Base-by-base conservation (phyloP, 139 green algal species). In the Tetradesmus obliquus region DNA sequence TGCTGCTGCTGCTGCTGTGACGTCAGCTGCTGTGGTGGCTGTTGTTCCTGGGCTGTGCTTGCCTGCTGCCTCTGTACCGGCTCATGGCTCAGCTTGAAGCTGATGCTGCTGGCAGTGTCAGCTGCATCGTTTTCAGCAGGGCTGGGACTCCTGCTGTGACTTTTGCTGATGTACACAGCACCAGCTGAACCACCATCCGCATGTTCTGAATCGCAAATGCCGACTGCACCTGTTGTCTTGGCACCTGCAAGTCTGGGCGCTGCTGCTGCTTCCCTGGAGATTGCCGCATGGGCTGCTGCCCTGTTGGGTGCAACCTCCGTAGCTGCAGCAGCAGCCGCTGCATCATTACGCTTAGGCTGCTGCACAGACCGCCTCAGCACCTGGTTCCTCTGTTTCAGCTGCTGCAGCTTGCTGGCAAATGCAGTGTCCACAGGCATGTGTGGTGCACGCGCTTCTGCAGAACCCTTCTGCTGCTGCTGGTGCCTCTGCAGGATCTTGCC, bases 31-130 rank as follows among this genome's bases (percentile, higher is more conserved):
- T 51, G 81, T 62, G 69, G 81, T 53, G 55, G 79, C 32, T 57
- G 79, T 55, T 2, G 1, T 17, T 69, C 54, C 81, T 53, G 17
- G 13, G 53, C 54, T 69, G 9, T 12, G 60, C 60, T 19, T 4
- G 60, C 2, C 15, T 20, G 12, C 10, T 71, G 5, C 8, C 60
- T 3, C 60, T 15, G 60, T 13, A 22, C 6, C 60, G 8, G 15
- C 10, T 71, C 19, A 13, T 71, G 13, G 55, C 55, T 55, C 54
- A 74, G 3, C n/a, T 32, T 84, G 79, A 74, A 76, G 57, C 83
- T 57, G 7, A 88, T 88, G 55, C 55, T 88, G 57, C 82, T 76
- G 13, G 55, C 55, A 55, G 83, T 74, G 0, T 88, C 83, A 74
- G 55, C 15, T 17, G 83, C 51, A 20, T 24, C 17, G 81, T 55